Base-by-base conservation (phyloP, 1,284 basidiomycete genomes). In the Rhodotorula sp. region DNA sequence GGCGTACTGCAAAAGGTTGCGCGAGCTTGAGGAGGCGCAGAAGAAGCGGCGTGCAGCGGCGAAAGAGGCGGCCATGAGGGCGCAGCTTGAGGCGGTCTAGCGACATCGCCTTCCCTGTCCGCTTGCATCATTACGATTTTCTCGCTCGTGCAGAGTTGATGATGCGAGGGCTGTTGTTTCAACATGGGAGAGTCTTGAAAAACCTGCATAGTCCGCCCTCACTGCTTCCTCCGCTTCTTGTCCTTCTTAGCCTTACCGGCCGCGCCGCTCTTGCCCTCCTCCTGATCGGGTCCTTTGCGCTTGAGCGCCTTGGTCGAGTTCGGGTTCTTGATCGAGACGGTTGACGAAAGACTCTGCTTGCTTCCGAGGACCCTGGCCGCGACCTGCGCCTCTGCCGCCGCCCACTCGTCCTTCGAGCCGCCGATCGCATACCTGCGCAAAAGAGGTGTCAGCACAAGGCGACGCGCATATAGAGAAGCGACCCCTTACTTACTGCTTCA, bases 281-380 rank as follows among this genome's bases (percentile, higher is more conserved):
- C 84, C 76, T 86, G 88, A 44, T 79, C 67, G 26, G 28, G 55
- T 5, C 54, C 56, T 79, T 89, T 90, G 69, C 90, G 81, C 79
- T 91, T 91, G 77, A 85, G 82, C 8, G 84, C 84, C 44, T 76
- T 76, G 0, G 80, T 78, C 13, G 74, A 74, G 0, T 73, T 79
- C 8, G 80, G 81, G n/a, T 83, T 83, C 81, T 89, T 91, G 57
- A 94, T 84, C 74, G 88, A 92, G 61, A 95, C 85, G 10, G 92
- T 86, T 1, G 88, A 89, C 34, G 85, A 85, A 51, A 85, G 81
- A 50, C 85, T 83, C 56, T 82, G 83, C 31, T 78, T 75, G 46
- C 75, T 76, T 64, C 79, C 78, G 30, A 70, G 68, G 6, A 81
- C 67, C 80, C 83, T 44, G 55, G 82, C 81, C 37, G 83, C 78